Base-by-base conservation (phyloP, 805 yeast genomes). In the Candida cerambycidarum region DNA sequence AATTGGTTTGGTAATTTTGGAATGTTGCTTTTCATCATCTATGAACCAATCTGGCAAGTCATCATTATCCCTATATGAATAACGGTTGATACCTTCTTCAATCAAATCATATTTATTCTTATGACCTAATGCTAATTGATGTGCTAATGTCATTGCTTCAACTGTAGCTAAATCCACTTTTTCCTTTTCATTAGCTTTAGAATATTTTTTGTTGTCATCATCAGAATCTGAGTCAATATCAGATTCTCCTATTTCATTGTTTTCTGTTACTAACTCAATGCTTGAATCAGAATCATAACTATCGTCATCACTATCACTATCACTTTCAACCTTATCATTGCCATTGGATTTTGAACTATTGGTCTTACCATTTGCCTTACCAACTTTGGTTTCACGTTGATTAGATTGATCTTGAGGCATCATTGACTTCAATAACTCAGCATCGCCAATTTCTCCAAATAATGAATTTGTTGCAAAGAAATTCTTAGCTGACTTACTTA, bases 121-220 rank as follows among this genome's bases (percentile, higher is more conserved):
- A 56, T 88, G 89, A 8, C 97, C 97, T 18, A 89, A 64, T 0
- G 98, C 99, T 30, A 93, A 74, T 64, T 93, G 89, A 60, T 93
- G 99, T 0, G 99, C 99, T 55, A 93, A 70, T 0, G 99, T 93
- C 99, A 93, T 93, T 4, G 97, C 97, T 61, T 89, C 95, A 1
- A 85, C 95, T 1, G 97, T 89, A 14, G 93, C 95, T 46, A 90
- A 71, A 50, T 88, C 96, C 38, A 88, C 81, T 46, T 80, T 84
- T 40, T 79, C 73, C 45, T 78, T 69, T 51, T 85, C 87, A 62
- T 67, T 51, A 38, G 69, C 54, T 58, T 60, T 55, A 66, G 71
- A 49, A 63, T 69, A 46, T 55, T 68, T 41, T 55, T 61, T 58
- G 12, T 57, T 48, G 15, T 57, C 46, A 27, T 57, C 45, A 25